A percentile compares a stretch with the other conserved stretches of the same genome.
phyloP scores from a whole-genome alignment of 2,329 filamentous ascomycete genomes.

The Huntiella omanensis region DNA sequence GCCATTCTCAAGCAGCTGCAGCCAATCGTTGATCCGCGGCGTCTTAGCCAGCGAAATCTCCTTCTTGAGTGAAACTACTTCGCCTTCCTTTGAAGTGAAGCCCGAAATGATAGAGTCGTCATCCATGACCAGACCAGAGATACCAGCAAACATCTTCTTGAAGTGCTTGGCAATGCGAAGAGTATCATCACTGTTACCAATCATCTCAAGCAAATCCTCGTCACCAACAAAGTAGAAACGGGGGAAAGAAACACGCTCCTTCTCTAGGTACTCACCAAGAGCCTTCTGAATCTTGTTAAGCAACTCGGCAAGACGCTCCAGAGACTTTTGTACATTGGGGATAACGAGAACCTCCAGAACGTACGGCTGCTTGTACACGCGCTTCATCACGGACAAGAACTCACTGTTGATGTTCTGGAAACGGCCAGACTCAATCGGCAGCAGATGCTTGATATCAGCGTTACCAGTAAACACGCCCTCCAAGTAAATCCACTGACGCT shows the following conservation, averaged over 20 bases:
- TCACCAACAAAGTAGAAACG: constrained; percentile 99
- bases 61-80: constrained; percentile 70
- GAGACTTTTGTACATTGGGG: constrained; percentile 81
- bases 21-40: constrained; percentile 96
- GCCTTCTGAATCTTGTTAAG: constrained; percentile 99
- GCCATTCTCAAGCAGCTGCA: constrained; percentile 74
- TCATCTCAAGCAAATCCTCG: constrained; percentile 95
- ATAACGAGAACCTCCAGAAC: constrained; percentile 94
- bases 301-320: constrained; percentile 89
- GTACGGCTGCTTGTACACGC: constrained; percentile 89
- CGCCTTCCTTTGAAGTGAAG: constrained; percentile 88
- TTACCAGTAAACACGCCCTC: constrained; percentile 98
- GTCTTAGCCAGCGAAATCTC: constrained; percentile 86
- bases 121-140: constrained; percentile 79
- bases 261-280: constrained; percentile 92
- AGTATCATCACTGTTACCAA: constrained; percentile 97
- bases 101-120: constrained; percentile 77
- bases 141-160: constrained; percentile 98
- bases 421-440: constrained; percentile 87
- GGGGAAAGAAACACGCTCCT: constrained; percentile 91
- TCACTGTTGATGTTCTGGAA: constrained; percentile 99
- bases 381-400: constrained; percentile 98
- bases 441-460: constrained; percentile 92
- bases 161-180: constrained; percentile 94
- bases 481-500: constrained; percentile 97